phyloP scores from a whole-genome alignment of 176 grass and related monocot genomes.

The Aegilops sharonensis region DNA sequence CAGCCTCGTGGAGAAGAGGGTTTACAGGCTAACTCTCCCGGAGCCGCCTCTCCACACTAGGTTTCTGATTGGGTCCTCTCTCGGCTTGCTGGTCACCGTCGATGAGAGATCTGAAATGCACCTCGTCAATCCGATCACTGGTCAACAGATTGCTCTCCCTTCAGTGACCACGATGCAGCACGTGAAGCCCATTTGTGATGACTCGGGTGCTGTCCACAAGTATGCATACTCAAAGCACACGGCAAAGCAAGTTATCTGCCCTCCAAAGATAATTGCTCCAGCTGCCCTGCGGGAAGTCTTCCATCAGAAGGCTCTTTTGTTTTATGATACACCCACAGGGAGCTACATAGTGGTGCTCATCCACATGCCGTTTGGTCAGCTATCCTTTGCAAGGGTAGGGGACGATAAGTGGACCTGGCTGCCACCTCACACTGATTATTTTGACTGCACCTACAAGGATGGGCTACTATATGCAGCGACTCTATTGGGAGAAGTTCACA shows the following conservation, averaged over 20 bases:
- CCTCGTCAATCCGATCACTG: not conserved
- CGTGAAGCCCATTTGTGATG: not conserved
- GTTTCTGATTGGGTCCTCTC: not conserved
- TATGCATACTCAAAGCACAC: not conserved
- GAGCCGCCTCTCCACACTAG: not conserved
- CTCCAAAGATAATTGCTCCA: not conserved
- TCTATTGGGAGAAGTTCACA: not conserved
- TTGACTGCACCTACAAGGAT: not conserved
- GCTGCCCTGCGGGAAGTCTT: not conserved
- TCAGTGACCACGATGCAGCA: not conserved
- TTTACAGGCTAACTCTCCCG: not conserved
- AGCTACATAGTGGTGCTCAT: not conserved
- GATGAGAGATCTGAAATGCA: not conserved
- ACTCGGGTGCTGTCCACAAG: not conserved
- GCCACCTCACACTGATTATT: not conserved
- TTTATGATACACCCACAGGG: not conserved
- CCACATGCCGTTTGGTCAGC: not conserved
- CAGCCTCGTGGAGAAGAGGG: not conserved
- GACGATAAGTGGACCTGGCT: not conserved
- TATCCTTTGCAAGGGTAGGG: not conserved
- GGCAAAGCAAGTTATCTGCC: not conserved
- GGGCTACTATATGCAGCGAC: not conserved
- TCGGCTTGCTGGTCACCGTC: not conserved
- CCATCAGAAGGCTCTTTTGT: not conserved
- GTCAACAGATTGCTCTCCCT: not conserved